Base-by-base conservation (phyloP, 2,329 filamentous ascomycete genomes). In the Fusarium abutilonis region DNA sequence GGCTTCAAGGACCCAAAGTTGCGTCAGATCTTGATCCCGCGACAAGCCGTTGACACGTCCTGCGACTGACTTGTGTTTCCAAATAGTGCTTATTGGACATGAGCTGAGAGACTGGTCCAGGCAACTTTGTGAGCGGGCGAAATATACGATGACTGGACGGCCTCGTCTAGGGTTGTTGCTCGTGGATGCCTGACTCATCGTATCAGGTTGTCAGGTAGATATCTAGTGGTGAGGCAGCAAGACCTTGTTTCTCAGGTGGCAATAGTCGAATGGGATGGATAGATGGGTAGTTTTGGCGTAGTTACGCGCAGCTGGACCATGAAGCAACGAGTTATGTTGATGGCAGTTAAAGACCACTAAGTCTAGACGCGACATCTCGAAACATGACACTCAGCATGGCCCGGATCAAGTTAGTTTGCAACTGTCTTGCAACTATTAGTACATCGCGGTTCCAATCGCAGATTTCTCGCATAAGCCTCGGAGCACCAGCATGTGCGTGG, bases 11-110 rank as follows among this genome's bases (percentile, higher is more conserved):
- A 51, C 55, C 60, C 23, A 19, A 38, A 35, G 38, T 40, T 63
- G 64, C 52, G 45, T 61, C 46, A 66, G 53, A 50, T 44, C 45
- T 52, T 64, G 61, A 56, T 58, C 29, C 59, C 53, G 62, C 64
- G 38, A 40, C 17, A 48, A 52, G 17, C 52, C 35, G 40, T 52
- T 55, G 60, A 57, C 55, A 45, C 48, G 38, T 35, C 39, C 51
- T 19, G 58, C 46, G 40, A 59, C 39, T 46, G 61, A 54, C 40
- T 19, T 60, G 35, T 59, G 46, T 59, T 41, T 59, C 40, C 29
- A 29, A 42, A 38, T 41, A 40, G 26, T 42, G 47, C 42, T 50
- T 48, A 63, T 65, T 68, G 62, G 63, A 34, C 17, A n/a, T 17
- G 15, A 42, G 6, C 21, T 35, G 28, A 13, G 28, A 52, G 23